A percentile compares a stretch with the other conserved stretches of the same genome.
Conservation (phyloP, 768 basidiomycete genomes). For the Lactarius sanguifluus region DNA sequence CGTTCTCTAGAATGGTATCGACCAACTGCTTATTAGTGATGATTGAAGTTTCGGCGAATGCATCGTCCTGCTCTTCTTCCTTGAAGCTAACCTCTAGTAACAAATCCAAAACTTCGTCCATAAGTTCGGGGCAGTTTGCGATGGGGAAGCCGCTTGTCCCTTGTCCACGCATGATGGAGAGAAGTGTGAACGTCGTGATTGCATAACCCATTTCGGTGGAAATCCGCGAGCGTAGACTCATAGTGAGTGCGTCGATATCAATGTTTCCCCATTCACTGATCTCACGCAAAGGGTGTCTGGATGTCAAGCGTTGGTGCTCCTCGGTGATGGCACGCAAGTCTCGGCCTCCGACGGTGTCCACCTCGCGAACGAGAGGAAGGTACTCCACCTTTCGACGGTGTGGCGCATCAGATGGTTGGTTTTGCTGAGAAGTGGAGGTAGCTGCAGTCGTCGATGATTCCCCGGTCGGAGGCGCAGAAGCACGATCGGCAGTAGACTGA, state of each 20-base stretch:
- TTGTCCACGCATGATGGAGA: conserved; percentile 74
- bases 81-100: conserved; percentile 80
- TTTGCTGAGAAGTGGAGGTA: conserved; percentile 9
- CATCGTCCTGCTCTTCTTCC: conserved; percentile 38
- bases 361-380: conserved; percentile 72
- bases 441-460: conserved; percentile 7
- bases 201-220: conserved; percentile 86
- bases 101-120: conserved; percentile 85
- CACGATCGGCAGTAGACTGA: conserved; percentile 32
- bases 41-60: conserved; percentile 35
- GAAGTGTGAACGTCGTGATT: conserved; percentile 78
- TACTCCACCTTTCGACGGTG: conserved; percentile 86
- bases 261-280: conserved; percentile 85
- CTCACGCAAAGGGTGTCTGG: conserved; percentile 59
- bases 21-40: conserved; percentile 67
- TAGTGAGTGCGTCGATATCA: conserved; percentile 90
- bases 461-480: conserved; percentile 30
- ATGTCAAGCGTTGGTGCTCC: conserved; percentile 51
- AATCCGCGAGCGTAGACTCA: conserved; percentile 87
- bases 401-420: conserved; percentile 38
- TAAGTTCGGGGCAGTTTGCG: conserved; percentile 69
- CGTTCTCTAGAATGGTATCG: conserved; percentile 55
- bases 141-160: conserved; percentile 75
- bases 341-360: conserved; percentile 78
- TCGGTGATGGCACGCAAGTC: conserved; percentile 66